Percentiles rank a stretch among this genome's conserved stretches.
Conservation (phyloP, 1,284 basidiomycete genomes). For the Exobasidium rhododendri region DNA sequence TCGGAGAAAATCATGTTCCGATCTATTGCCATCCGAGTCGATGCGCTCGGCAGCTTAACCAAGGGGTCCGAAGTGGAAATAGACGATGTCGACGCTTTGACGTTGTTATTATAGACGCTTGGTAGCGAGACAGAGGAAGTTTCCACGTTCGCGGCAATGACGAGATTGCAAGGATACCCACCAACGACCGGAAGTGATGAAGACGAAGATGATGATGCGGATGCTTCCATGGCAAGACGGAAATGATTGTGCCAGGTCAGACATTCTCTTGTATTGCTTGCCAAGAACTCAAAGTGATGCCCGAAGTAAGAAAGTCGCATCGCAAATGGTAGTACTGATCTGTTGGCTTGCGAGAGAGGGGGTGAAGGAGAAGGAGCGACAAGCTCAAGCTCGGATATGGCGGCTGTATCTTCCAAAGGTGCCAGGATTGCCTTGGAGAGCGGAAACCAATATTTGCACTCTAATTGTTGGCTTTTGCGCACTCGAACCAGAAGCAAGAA, state of each 20-base stretch:
- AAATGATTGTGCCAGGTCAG: constrained; percentile 43
- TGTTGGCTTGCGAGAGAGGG: constrained; percentile 13
- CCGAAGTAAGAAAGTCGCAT: constrained; percentile 42
- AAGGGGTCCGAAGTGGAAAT: constrained; percentile 31
- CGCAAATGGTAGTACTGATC: constrained; percentile 33
- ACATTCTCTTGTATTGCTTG: constrained; percentile 41
- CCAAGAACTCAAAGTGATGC: constrained; percentile 52
- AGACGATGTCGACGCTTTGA: constrained; percentile 18
- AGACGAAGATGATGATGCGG: no score
- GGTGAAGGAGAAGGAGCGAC: no score
- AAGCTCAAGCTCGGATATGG: no score
- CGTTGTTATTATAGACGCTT: constrained; percentile 36
- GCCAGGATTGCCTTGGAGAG: constrained; percentile 25
- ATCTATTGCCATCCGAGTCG: constrained; percentile 41
- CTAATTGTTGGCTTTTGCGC: constrained; percentile 43
- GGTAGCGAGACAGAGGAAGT: constrained; percentile 25
- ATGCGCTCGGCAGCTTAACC: constrained; percentile 36
- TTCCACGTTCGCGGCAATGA: not conserved
- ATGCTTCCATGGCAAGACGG: constrained; percentile 22
- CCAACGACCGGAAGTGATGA: no score
- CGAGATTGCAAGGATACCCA: constrained; percentile 30
- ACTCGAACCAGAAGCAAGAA: constrained; percentile 50
- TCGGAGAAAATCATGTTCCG: constrained; percentile 51
- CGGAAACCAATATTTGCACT: constrained; percentile 51
- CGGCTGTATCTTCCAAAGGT: not conserved